Percentiles rank a stretch among this genome's conserved stretches.
phyloP scores from a whole-genome alignment of 2,329 filamentous ascomycete species.

The Colletotrichum viniferum region DNA sequence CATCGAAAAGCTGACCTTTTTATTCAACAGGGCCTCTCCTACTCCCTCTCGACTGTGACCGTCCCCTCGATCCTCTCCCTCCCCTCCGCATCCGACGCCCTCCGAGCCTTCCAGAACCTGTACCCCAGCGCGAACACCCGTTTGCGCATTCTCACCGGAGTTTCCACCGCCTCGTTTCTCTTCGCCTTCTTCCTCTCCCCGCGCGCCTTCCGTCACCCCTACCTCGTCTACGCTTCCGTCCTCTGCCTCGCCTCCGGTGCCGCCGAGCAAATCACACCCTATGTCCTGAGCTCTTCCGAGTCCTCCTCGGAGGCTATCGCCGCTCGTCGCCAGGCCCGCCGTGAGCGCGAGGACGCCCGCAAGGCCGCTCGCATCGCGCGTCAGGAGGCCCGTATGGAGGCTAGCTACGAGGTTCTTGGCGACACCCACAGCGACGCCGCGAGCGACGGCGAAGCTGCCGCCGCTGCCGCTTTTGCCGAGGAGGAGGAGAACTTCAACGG shows the following conservation, averaged over 20 bases:
- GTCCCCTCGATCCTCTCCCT: slow-evolving; percentile 83
- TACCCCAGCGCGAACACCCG: slow-evolving; percentile 67
- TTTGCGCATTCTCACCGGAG: slow-evolving; percentile 67
- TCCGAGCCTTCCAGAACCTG: slow-evolving; percentile 73
- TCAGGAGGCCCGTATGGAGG: slow-evolving; percentile 59
- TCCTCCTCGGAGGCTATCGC: slow-evolving; percentile 28
- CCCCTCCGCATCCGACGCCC: slow-evolving; percentile 74
- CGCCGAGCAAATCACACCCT: slow-evolving; percentile 52
- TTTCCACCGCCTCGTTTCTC: slow-evolving; percentile 75
- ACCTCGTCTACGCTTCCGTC: slow-evolving; percentile 83
- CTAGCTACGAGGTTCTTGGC: slow-evolving; percentile 73
- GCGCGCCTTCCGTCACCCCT: slow-evolving; percentile 78
- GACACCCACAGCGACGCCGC: slow-evolving; percentile 52
- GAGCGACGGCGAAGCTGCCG: slow-evolving; percentile 54
- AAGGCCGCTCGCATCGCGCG: slow-evolving; percentile 33
- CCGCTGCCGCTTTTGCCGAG: slow-evolving; percentile 35
- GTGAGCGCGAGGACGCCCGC: slow-evolving; percentile 29
- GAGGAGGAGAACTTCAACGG: slow-evolving; percentile 58
- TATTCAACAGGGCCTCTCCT: slow-evolving; percentile 77
- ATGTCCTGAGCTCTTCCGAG: slow-evolving; percentile 37
- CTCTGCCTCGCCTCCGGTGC: slow-evolving; percentile 68
- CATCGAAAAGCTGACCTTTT: background rate
- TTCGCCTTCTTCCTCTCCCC: slow-evolving; percentile 82
- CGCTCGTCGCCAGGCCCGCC: slow-evolving; percentile 25
- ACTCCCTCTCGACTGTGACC: slow-evolving; percentile 78